Base-by-base conservation (phyloP, 2,329 filamentous ascomycete species). In the Orbilia blumenaviensis region DNA sequence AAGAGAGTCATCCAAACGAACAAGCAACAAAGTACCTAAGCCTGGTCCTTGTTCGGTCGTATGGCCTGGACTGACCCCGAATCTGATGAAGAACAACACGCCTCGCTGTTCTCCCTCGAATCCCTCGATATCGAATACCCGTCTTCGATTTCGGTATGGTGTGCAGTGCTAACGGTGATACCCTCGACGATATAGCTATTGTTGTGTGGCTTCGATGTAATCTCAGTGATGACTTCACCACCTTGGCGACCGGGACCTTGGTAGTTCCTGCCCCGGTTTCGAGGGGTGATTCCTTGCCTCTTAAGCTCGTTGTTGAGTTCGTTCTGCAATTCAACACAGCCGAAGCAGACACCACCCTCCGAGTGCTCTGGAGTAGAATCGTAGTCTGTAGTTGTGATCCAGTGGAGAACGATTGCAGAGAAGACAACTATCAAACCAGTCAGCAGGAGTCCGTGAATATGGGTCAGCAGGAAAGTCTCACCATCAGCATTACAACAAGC, bases 401-500 rank as follows among this genome's bases (percentile, higher is more conserved):
- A 90, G 78, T 89, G 88, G 44, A 90, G 85, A n/a, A 90, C 86
- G 2, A 88, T 79, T 18, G 87, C 86, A 12, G 86, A 88, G 81
- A 89, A 89, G 29, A 89, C 84, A 14, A 89, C 87, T 88, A 56
- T 8, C 36, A n/a, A 27, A 1, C 8, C 6, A 34, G 44, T 38
- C 52, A 38, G 58, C 5, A n/a, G 8, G 9, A 8, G n/a, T n/a
- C n/a, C n/a, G n/a, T n/a, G n/a, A n/a, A n/a, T 9, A 16, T 32
- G 2, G 3, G 21, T 29, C 38, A 34, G 9, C 7, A 54, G 10
- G 21, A 21, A 16, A 72, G 29, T 82, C 85, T 79, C 81, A 88
- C 88, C 86, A 80, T 90, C 89, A 77, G 85, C 84, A 79, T 90
- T 90, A 80, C 89, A 91, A 79, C 87, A 88, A 83, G 89, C 88